Evolutionary conservation across 1,139 yeast genomes (phyloP), one percentile per base, ranked within the genome.

Genomic region (Yamadazyma trypodendri): DNA sequence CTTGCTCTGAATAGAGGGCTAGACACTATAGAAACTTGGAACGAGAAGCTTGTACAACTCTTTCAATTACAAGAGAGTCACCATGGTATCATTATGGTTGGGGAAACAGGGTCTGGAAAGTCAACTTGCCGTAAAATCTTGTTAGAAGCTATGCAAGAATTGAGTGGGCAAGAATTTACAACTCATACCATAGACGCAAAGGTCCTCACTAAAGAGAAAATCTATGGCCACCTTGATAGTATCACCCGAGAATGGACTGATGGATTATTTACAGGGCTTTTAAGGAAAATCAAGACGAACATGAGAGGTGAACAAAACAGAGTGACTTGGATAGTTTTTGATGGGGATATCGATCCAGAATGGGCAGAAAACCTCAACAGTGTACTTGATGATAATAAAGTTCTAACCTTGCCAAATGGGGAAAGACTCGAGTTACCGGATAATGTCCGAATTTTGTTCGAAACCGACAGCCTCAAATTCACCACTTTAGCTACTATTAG

Each of bases 291-390:
- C 1, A 66, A 65, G 8, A 77, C 75, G 6, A 82, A 81, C 47
- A 51, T 76, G 9, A 63, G 84, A 31, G 88, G 87, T 2, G 88
- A 82, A 48, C 56, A 60, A 16, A 51, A 61, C 3, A 79, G 75
- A 42, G 61, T 73, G 2, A 73, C 80, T 14, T 89, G 96, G 95
- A 75, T 92, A 43, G 73, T 90, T 0, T 86, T 92, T 56, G 97
- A 90, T 60, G 95, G 97, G 32, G 97, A 88, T 50, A 78, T 92
- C 30, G 97, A 92, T 55, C 97, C 98, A 0, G 81, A 78, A 37
- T 92, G 97, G 95, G 89, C 89, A 1, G 98, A 92, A 52, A 85
- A 85, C 43, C 65, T 92, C 48, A 92, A 92, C 59, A 84, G 95
- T 65, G 94, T 89, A 10, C 68, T 92, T 23, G 98, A 92, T 60